phyloP scores from a whole-genome alignment of 768 basidiomycete genomes.

The Agaricus bisporus region DNA sequence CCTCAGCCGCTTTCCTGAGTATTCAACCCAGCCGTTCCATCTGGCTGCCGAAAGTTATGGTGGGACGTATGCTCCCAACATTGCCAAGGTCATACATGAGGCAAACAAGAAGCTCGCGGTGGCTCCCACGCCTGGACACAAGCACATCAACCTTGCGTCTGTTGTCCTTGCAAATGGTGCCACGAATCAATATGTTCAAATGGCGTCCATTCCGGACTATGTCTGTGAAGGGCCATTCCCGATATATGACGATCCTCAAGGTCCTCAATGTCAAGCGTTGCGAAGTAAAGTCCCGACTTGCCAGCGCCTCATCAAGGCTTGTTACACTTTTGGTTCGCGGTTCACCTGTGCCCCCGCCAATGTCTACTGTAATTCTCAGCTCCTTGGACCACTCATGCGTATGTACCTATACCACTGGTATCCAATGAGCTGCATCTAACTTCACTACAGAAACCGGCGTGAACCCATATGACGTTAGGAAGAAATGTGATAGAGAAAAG shows the following conservation, averaged over 20 bases:
- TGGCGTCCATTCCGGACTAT: slow-evolving; percentile 76
- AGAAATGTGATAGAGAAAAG: slow-evolving; percentile 60
- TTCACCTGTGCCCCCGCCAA: slow-evolving; percentile 69
- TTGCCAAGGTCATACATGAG: slow-evolving; percentile 76
- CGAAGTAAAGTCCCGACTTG: slow-evolving; percentile 66
- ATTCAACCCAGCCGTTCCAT: slow-evolving; percentile 66
- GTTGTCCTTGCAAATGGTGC: slow-evolving; percentile 86
- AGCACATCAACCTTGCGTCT: slow-evolving; percentile 75
- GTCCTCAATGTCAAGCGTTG: slow-evolving; percentile 60
- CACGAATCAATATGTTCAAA: slow-evolving; percentile 79
- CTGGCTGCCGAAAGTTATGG: slow-evolving; percentile 77
- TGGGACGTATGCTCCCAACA: slow-evolving; percentile 80
- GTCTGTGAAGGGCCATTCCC: slow-evolving; percentile 80
- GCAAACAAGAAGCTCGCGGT: slow-evolving; percentile 59
- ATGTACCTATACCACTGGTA: slow-evolving; percentile 20
- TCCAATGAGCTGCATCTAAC: background rate
- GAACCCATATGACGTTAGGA: slow-evolving; percentile 88
- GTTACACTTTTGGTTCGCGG: slow-evolving; percentile 56
- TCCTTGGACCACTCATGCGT: slow-evolving; percentile 70
- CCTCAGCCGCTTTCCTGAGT: slow-evolving; percentile 70
- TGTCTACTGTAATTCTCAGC: slow-evolving; percentile 74
- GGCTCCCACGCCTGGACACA: slow-evolving; percentile 39
- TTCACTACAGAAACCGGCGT: slow-evolving; percentile 49
- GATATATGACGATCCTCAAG: slow-evolving; percentile 65
- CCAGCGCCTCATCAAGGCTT: slow-evolving; percentile 63